These are phyloP conservation scores for Lentinus brumalis DNA, from an alignment of 768 basidiomycete species.

Conservation along the genomic window DNA sequence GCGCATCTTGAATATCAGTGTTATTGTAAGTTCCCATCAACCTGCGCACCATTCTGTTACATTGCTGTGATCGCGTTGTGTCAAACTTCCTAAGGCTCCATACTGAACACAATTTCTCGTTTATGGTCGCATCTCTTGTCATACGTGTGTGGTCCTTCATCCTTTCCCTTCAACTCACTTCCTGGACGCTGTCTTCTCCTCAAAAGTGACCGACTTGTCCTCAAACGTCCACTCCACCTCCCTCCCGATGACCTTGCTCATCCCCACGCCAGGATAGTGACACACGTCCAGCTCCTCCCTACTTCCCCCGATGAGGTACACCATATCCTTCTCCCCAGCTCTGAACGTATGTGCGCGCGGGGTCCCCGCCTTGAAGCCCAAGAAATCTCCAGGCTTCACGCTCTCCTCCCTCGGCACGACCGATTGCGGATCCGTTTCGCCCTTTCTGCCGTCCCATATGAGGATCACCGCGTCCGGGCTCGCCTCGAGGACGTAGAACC, in stretches of 20 bases:
- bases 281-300: constrained; percentile 23
- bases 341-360: constrained; percentile 21
- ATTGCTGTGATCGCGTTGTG: no score
- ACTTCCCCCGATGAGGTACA: constrained; percentile 29
- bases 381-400: constrained; percentile 26
- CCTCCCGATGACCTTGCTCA: constrained; percentile 13
- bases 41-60: no score
- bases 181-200: no score
- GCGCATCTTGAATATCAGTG: no score
- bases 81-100: no score
- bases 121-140: no score
- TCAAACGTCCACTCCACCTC: constrained; percentile 17
- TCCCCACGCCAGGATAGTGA: constrained; percentile 23
- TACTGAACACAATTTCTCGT: no score
- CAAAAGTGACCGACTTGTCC: constrained; percentile 1
- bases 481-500: constrained; percentile 17
- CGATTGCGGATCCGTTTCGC: neutral
- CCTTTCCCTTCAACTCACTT: neutral
- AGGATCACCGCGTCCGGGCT: constrained; percentile 6
- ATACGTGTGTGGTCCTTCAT: no score
- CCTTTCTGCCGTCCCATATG: neutral
- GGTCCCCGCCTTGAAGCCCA: constrained; percentile 26
- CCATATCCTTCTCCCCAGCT: constrained; percentile 22
- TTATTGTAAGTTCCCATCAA: no score
- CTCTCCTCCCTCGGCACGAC: constrained; percentile 19